A percentile compares a stretch with the other conserved stretches of the same genome.
Conservation (phyloP, 1,284 basidiomycete genomes). For the Porodaedalea pini region DNA sequence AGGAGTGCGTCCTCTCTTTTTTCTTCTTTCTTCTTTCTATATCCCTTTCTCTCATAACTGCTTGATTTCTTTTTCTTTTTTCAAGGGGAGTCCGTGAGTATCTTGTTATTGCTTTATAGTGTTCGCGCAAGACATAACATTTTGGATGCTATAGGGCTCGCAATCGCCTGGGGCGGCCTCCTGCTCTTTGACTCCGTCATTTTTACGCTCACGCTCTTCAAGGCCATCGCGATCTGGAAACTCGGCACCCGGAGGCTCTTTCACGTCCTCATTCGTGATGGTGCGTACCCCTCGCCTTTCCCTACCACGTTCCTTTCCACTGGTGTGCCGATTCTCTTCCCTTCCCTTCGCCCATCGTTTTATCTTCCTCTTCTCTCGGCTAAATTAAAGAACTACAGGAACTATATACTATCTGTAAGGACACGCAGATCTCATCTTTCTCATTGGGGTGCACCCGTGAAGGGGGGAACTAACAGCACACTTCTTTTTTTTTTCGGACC, state of each 20-base stretch:
- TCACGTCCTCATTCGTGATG: slow-evolving; percentile 18
- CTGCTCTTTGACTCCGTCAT: slow-evolving; percentile 39
- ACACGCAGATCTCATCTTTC: background rate
- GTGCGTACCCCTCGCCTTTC: background rate
- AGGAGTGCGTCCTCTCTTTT: background rate
- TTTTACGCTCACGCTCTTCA: slow-evolving; percentile 42
- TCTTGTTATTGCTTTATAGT: background rate
- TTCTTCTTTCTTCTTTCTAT: background rate
- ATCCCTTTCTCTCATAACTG: background rate
- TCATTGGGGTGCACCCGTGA: too few species aligned
- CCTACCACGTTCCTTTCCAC: background rate
- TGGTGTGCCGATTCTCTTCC: background rate
- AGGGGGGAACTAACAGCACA: too few species aligned
- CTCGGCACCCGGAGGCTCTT: slow-evolving; percentile 9
- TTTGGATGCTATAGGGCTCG: slow-evolving; percentile 28
- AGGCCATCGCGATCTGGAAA: slow-evolving; percentile 31
- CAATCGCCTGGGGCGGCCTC: slow-evolving; percentile 37
- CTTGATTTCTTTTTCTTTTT: background rate
- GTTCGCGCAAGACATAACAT: background rate
- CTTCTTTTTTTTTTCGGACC: background rate
- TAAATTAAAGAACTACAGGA: slow-evolving; percentile 1
- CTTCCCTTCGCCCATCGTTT: background rate
- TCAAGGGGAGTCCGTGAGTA: slow-evolving; percentile 9
- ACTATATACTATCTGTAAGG: slow-evolving; percentile 19
- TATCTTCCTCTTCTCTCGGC: background rate